Percentiles rank a stretch among this genome's conserved stretches.
These are phyloP conservation scores for Actinomortierella wolfii DNA, from an alignment of 371 early-diverging fungal genomes.

Conservation along the genomic window DNA sequence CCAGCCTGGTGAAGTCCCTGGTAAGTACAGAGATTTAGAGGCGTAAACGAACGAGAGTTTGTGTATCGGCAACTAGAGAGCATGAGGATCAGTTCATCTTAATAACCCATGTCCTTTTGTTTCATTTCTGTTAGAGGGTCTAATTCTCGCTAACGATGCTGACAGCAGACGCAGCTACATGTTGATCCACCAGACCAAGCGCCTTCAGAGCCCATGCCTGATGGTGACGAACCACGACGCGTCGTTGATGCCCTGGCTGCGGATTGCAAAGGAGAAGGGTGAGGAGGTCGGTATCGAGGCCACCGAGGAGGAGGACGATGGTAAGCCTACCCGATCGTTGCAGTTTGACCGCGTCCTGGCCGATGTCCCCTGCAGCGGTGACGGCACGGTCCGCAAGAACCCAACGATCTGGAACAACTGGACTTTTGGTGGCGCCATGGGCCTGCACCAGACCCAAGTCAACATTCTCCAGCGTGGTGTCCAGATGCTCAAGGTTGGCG, in stretches of 20 bases:
- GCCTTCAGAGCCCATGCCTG: constrained; percentile 89
- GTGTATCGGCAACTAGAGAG: no score
- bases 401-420: constrained; percentile 89
- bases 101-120: neutral
- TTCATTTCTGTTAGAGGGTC: constrained; percentile 57
- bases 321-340: constrained; percentile 35
- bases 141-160: constrained; percentile 98
- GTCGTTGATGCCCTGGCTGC: constrained; percentile 81
- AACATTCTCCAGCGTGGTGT: constrained; percentile 89
- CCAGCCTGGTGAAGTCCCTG: constrained; percentile 59
- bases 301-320: constrained; percentile 1
- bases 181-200: constrained; percentile 95
- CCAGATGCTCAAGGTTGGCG: constrained; percentile 90
- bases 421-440: constrained; percentile 74
- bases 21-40: constrained; percentile 45
- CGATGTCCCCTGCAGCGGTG: constrained; percentile 99
- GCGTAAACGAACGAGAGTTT: no score
- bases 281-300: constrained; percentile 13
- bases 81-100: constrained; percentile 2
- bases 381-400: constrained; percentile 99
- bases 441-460: constrained; percentile 86
- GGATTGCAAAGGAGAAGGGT: constrained; percentile 30
- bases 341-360: constrained; percentile 96
- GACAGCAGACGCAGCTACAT: constrained; percentile 91
- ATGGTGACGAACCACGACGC: constrained; percentile 98